Base-by-base conservation (phyloP, 306 rosid species). In the Quercus rubra region DNA sequence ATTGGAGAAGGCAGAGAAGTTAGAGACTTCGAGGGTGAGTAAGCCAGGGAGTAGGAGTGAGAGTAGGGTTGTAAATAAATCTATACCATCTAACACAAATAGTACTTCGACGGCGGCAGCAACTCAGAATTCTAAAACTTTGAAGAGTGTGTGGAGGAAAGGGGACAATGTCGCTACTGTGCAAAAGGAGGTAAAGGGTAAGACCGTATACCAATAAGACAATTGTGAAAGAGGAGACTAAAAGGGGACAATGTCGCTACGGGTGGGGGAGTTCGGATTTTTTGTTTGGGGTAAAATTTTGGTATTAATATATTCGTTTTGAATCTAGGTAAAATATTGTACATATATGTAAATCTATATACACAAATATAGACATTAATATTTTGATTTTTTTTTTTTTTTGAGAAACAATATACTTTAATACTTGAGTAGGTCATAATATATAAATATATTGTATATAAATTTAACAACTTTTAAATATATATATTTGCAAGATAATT, bases 91-190 rank as follows among this genome's bases (percentile, higher is more conserved):
- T 33, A 84, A 57, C 79, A 61, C 66, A 7, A 79, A 33, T 81
- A 75, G 76, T 84, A 78, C 76, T 75, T 80, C 85, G 13, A 76
- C 59, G 73, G 38, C 75, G 80, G 75, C 35, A 83, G 58, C 82
- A 49, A 83, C 18, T 73, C 84, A 76, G 64, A 92, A 84, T 90
- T 74, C 97, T 55, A 95, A 91, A 82, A 89, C 97, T 13, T 51
- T 84, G 85, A 95, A 93, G 88, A 95, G 99, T 78, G 93, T 95
- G 5, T 95, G 99, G 99, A 97, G 97, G 31, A 95, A 95, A 86
- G 99, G 99, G 70, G 99, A 95, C 78, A 70, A 90, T 0, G 87
- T 95, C 49, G 77, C 96, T n/a, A 59, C 70, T 3, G 92, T 91
- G 76, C 81, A 83, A 78, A 95, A 90, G 87, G 90, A 89, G 81